Conservation (phyloP, 208 protist genomes). For the Wallacemonas rigidus region DNA sequence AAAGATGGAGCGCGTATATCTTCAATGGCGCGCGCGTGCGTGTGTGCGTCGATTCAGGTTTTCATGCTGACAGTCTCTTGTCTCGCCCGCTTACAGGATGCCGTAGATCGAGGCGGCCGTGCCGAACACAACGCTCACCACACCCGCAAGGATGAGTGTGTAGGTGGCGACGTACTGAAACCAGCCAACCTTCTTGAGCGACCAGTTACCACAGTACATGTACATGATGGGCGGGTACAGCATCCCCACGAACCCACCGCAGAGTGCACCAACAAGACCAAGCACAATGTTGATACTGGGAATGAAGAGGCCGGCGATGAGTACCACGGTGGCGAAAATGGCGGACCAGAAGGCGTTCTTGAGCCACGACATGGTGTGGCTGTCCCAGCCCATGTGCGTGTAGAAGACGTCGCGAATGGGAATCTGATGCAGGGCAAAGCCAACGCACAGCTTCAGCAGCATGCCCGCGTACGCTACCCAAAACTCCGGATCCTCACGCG, state of each 20-base stretch:
- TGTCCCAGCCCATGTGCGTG: conserved; percentile 50
- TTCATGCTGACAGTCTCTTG: too few relatives aligned
- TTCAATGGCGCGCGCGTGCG: background rate
- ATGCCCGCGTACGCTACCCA: conserved; percentile 63
- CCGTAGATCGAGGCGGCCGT: conserved; percentile 60
- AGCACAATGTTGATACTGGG: conserved; percentile 74
- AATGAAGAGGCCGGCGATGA: conserved; percentile 71
- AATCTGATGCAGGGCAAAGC: conserved; percentile 58
- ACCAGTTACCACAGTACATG: conserved; percentile 68
- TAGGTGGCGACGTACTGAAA: conserved; percentile 48
- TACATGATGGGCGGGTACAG: conserved; percentile 62
- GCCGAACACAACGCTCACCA: conserved; percentile 55
- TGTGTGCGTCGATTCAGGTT: background rate
- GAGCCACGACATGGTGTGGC: conserved; percentile 52
- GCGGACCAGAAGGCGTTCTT: conserved; percentile 44
- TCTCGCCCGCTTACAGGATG: background rate
- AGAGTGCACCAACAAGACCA: conserved; percentile 50
- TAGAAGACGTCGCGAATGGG: conserved; percentile 66
- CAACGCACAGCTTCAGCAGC: conserved; percentile 74
- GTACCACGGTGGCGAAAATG: conserved; percentile 23
- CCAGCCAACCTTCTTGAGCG: conserved; percentile 32
- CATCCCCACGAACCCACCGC: conserved; percentile 68
- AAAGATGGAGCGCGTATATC: too few relatives aligned
- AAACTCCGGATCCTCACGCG: conserved; percentile 44
- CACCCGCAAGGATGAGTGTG: conserved; percentile 47